Conservation (phyloP, 2,329 filamentous ascomycete species). For the Cladophialophora psammophila region DNA sequence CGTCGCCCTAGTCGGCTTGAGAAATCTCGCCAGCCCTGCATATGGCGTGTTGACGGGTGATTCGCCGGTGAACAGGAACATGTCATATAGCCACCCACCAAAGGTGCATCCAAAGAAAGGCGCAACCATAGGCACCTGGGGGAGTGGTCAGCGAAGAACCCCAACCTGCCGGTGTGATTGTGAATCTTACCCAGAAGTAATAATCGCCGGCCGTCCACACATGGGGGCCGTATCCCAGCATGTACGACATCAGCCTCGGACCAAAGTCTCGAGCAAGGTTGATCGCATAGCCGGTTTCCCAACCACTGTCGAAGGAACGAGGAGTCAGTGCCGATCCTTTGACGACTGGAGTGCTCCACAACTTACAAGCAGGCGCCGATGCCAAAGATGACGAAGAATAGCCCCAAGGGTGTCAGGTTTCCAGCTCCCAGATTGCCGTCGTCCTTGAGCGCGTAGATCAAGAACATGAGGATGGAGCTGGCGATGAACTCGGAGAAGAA, state of each 20-base stretch:
- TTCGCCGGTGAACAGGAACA: slow-evolving; percentile 70
- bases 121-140: slow-evolving; percentile 72
- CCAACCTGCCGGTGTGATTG: too few species aligned
- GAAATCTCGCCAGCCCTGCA: slow-evolving; percentile 65
- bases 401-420: slow-evolving; percentile 63
- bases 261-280: slow-evolving; percentile 77
- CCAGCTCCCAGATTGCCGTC: slow-evolving; percentile 61
- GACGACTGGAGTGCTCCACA: not conserved
- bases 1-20: slow-evolving; percentile 38
- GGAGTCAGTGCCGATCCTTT: not conserved
- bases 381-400: slow-evolving; percentile 78
- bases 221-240: slow-evolving; percentile 71
- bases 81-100: slow-evolving; percentile 71
- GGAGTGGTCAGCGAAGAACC: not conserved
- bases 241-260: slow-evolving; percentile 70
- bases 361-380: slow-evolving; percentile 70
- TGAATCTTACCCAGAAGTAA: slow-evolving; percentile 53
- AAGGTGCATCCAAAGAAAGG: slow-evolving; percentile 70
- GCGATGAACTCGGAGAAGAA: slow-evolving; percentile 78
- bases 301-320: slow-evolving; percentile 54
- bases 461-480: slow-evolving; percentile 72
- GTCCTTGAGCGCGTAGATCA: slow-evolving; percentile 72
- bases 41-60: slow-evolving; percentile 73
- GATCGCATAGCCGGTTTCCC: slow-evolving; percentile 79
- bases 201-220: slow-evolving; percentile 73